Conservation (phyloP, 2,329 filamentous ascomycete genomes). For the Claviceps arundinis region DNA sequence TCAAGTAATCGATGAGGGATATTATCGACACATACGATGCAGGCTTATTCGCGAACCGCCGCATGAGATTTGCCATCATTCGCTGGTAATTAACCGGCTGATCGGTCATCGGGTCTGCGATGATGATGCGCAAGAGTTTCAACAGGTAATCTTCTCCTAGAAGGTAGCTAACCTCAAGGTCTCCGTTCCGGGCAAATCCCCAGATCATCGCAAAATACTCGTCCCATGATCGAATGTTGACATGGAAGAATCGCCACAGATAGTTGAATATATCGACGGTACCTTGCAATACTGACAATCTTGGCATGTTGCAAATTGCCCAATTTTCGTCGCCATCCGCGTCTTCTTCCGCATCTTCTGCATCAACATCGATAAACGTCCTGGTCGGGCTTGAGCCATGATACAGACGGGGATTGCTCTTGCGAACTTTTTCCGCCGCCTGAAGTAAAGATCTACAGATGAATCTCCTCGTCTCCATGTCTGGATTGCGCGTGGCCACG, state of each 20-base stretch:
- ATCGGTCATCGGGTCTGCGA: slow-evolving; percentile 40
- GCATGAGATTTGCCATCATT: slow-evolving; percentile 38
- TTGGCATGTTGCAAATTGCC: slow-evolving; percentile 1
- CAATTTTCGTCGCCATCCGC: slow-evolving; percentile 19
- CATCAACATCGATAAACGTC: slow-evolving; percentile 5
- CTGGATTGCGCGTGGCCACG: slow-evolving; percentile 49
- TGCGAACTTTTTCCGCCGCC: slow-evolving; percentile 40
- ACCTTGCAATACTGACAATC: slow-evolving; percentile 15
- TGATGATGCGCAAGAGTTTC: slow-evolving; percentile 45
- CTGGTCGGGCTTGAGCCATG: slow-evolving; percentile 11
- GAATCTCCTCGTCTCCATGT: slow-evolving; percentile 40
- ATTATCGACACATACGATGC: slow-evolving; percentile 42
- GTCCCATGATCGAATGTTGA: slow-evolving; percentile 53
- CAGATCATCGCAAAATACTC: slow-evolving; percentile 62
- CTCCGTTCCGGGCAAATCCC: slow-evolving; percentile 51
- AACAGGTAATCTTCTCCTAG: slow-evolving; percentile 48
- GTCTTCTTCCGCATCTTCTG: slow-evolving; percentile 11
- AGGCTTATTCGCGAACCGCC: slow-evolving; percentile 35
- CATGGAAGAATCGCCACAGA: slow-evolving; percentile 51
- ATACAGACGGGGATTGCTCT: slow-evolving; percentile 33
- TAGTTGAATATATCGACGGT: slow-evolving; percentile 36
- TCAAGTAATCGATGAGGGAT: slow-evolving; percentile 31
- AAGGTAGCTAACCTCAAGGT: slow-evolving; percentile 42
- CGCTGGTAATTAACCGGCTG: slow-evolving; percentile 41
- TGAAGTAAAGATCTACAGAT: slow-evolving; percentile 36